Evolutionary conservation across 495 filamentous ascomycete species (phyloP).

Genomic region (Cudoniella acicularis): DNA sequence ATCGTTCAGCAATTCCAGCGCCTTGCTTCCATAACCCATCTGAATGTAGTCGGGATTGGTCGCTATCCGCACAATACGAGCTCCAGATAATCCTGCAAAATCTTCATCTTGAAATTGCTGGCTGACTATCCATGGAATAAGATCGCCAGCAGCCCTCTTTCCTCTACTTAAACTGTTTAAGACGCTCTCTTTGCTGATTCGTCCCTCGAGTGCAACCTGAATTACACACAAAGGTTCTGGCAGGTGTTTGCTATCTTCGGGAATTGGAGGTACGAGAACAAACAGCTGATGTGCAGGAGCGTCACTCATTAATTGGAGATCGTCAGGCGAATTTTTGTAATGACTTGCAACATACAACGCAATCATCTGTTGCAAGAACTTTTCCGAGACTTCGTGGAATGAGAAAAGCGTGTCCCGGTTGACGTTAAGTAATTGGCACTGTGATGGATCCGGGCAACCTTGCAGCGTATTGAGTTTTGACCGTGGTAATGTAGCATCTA

Average conservation of each 20-base stretch:
- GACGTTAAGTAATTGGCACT: constrained; percentile 88
- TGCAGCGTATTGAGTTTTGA: constrained; percentile 64
- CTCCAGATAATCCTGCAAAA: constrained; percentile 90
- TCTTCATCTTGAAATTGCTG: constrained; percentile 99
- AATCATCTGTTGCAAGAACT: constrained; percentile 97
- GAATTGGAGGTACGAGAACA: constrained; percentile 84
- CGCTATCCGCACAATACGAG: constrained; percentile 89
- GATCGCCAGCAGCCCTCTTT: constrained; percentile 84
- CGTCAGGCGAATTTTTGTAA: constrained; percentile 98
- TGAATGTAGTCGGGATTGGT: constrained; percentile 87
- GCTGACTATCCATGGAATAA: constrained; percentile 97
- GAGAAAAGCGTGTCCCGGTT: constrained; percentile 98
- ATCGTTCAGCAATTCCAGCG: constrained; percentile 77
- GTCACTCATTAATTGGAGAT: constrained; percentile 96
- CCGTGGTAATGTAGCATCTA: constrained; percentile 83
- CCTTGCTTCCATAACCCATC: constrained; percentile 93
- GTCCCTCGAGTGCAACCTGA: constrained; percentile 91
- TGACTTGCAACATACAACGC: constrained; percentile 96
- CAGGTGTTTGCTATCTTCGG: constrained; percentile 69
- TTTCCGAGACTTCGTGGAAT: constrained; percentile 95
- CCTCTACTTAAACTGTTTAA: constrained; percentile 85
- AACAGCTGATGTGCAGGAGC: constrained; percentile 96
- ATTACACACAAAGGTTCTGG: constrained; percentile 95
- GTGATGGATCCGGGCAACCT: constrained; percentile 83
- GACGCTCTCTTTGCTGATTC: constrained; percentile 89